Base-by-base conservation (phyloP, 1,139 yeast genomes). In the Suhomyces anneliseae region DNA sequence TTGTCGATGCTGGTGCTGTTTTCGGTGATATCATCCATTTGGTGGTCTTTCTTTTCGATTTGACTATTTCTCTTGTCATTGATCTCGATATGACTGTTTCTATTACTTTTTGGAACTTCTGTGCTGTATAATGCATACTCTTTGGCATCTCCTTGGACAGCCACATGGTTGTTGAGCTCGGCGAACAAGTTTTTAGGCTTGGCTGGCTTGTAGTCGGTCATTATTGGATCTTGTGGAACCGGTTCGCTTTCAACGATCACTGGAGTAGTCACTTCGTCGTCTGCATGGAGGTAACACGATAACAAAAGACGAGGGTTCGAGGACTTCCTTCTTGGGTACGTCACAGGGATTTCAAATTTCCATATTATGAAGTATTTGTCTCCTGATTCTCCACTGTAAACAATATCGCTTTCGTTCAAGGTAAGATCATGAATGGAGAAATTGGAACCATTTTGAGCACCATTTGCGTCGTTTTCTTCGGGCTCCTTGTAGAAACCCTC, bases 311-410 rank as follows among this genome's bases (percentile, higher is more conserved):
- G 60, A 0, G 79, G 79, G 38, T 64, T 57, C 34, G 51, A 43
- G 36, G 69, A 55, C 50, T 71, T 68, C 48, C 62, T 64, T 33
- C 68, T 61, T 1, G 79, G 79, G 51, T 74, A 74, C 2, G 62
- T 58, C 3, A 72, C 58, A 4, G 76, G 70, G 7, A 65, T 40
- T n/a, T 59, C 59, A 49, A 74, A 70, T 45, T 54, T 63, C 76
- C 77, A 72, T 5, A 72, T 49, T 7, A 54, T 51, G 39, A 52
- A 57, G 15, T 42, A 40, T 6, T 42, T 41, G 10, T 46, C 55
- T 26, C 54, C 53, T 36, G 37, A 33, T 27, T 41, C 42, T 12
- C 51, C 57, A 10, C 52, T 47, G 37, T 52, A 51, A 6, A 60
- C 40, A 7, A 62, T 50, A 40, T 59, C 54, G 9, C 42, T 33